Evolutionary conservation across 306 rosid genomes (phyloP).

Genomic region (Quercus mongolica): DNA sequence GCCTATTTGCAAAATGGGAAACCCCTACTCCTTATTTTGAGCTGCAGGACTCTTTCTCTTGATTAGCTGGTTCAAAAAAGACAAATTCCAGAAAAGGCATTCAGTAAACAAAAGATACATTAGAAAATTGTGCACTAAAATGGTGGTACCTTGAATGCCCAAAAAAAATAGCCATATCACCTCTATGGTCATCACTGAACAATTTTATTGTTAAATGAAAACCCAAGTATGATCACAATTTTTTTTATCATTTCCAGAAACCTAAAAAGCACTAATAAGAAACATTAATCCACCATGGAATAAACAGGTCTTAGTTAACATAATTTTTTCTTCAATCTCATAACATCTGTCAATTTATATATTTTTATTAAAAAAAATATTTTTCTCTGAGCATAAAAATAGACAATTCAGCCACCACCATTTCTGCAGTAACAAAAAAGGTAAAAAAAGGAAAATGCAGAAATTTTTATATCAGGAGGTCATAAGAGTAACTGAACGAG

Average conservation of each 20-base stretch:
- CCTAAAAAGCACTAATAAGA: conserved; percentile 18
- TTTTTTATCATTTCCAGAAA: background rate
- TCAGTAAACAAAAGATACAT: conserved; percentile 17
- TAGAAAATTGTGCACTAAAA: background rate
- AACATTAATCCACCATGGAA: background rate
- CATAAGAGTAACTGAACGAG: conserved; percentile 4
- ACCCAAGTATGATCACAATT: background rate
- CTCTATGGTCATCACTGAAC: background rate
- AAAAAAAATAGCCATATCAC: background rate
- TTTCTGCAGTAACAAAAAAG: background rate
- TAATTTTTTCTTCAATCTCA: background rate
- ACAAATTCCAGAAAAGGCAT: conserved; percentile 27
- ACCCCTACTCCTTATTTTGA: conserved; percentile 38
- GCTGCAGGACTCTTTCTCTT: conserved; percentile 44
- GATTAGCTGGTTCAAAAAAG: conserved; percentile 49
- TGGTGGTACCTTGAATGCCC: background rate
- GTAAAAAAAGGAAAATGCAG: conserved; percentile 1
- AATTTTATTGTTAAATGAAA: background rate
- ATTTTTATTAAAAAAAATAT: background rate
- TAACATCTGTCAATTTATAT: background rate
- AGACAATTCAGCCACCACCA: background rate
- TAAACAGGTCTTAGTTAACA: background rate
- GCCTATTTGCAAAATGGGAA: conserved; percentile 16
- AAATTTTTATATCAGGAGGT: conserved; percentile 4
- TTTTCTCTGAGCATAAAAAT: too few relatives aligned